Evolutionary conservation across 805 yeast species (phyloP).

Genomic region (Yarrowia sp.): DNA sequence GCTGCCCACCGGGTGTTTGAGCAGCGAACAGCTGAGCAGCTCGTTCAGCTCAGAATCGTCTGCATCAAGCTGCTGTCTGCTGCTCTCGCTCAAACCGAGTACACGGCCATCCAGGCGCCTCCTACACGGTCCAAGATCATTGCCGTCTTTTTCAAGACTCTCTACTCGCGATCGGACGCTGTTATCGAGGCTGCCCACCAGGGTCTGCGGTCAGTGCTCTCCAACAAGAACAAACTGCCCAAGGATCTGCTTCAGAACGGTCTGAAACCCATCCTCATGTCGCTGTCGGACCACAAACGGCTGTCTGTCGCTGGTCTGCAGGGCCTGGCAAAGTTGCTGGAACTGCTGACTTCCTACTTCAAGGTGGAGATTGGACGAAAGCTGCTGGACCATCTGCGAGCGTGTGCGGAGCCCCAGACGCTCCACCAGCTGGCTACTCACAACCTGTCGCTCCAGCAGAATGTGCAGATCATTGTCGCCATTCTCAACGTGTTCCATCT

Average conservation of each 20-base stretch:
- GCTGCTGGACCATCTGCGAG: slow-evolving; percentile 88
- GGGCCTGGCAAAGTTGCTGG: slow-evolving; percentile 85
- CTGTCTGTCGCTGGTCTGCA: slow-evolving; percentile 88
- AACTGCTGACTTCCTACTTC: slow-evolving; percentile 87
- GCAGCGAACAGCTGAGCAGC: slow-evolving; percentile 84
- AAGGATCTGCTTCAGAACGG: slow-evolving; percentile 96
- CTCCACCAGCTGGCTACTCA: slow-evolving; percentile 78
- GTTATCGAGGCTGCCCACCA: slow-evolving; percentile 93
- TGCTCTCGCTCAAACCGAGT: slow-evolving; percentile 85
- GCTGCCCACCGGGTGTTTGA: slow-evolving; percentile 86
- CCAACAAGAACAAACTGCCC: slow-evolving; percentile 87
- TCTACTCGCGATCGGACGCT: slow-evolving; percentile 81
- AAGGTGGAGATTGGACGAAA: slow-evolving; percentile 96
- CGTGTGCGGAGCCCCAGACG: slow-evolving; percentile 90
- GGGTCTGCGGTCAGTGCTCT: slow-evolving; percentile 81
- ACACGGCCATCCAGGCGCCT: slow-evolving; percentile 67
- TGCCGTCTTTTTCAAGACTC: slow-evolving; percentile 93
- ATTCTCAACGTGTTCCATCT: slow-evolving; percentile 90
- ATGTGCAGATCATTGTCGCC: slow-evolving; percentile 86
- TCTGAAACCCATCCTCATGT: slow-evolving; percentile 92
- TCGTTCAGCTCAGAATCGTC: slow-evolving; percentile 85
- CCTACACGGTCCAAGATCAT: slow-evolving; percentile 79
- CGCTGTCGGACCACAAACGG: slow-evolving; percentile 90
- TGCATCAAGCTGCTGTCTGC: slow-evolving; percentile 83
- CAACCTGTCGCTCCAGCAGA: slow-evolving; percentile 79